Conservation (phyloP, 352 stramenopile species). For the Phytophthora pini region DNA sequence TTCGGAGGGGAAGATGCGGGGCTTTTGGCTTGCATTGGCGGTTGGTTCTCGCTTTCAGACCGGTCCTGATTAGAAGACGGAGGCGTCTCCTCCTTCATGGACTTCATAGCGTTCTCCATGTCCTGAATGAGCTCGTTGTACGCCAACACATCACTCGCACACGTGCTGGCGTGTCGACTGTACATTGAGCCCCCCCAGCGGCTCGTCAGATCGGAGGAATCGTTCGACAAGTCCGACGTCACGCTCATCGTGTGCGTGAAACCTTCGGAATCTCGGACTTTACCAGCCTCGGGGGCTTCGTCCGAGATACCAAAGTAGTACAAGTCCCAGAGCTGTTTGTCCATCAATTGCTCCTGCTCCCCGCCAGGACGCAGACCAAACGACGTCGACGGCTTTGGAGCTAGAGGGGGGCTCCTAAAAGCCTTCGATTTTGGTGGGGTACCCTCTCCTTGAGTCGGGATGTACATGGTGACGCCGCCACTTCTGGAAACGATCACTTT, state of each 20-base stretch:
- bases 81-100: constrained; percentile 24
- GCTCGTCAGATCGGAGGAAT: constrained; percentile 33
- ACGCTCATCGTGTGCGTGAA: constrained; percentile 27
- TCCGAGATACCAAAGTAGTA: constrained; percentile 64
- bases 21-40: constrained; percentile 11
- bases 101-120: constrained; percentile 51
- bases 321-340: constrained; percentile 67
- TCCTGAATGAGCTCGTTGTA: constrained; percentile 77
- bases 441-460: constrained; percentile 35
- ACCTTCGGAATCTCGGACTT: constrained; percentile 8
- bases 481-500: constrained; percentile 49
- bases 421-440: constrained; percentile 20
- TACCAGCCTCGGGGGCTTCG: constrained; percentile 22
- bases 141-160: constrained; percentile 58
- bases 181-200: constrained; percentile 42
- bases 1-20: constrained; percentile 18
- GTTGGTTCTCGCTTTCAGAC: constrained; percentile 13
- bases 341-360: constrained; percentile 47
- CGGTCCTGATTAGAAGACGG: constrained; percentile 29
- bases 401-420: constrained; percentile 9
- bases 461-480: constrained; percentile 60
- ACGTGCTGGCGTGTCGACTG: constrained; percentile 59
- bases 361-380: constrained; percentile 24
- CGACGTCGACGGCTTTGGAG: constrained; percentile 12
- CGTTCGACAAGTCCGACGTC: constrained; percentile 33